phyloP scores from a whole-genome alignment of 257 asterid genomes.

The Solanum boliviense region DNA sequence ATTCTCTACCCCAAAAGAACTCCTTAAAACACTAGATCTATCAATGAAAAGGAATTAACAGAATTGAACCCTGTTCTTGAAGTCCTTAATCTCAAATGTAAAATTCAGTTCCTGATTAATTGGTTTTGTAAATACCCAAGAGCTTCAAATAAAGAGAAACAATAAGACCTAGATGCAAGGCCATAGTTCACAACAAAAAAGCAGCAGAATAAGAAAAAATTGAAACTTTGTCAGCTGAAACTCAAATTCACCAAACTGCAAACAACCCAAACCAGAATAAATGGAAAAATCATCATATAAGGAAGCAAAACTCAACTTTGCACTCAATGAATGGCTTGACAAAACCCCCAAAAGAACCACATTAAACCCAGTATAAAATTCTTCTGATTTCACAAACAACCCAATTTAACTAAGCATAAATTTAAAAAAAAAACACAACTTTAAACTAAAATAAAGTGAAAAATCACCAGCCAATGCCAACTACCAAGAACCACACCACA shows the following conservation, averaged over 20 bases:
- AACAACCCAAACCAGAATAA: neutral
- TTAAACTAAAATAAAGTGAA: neutral
- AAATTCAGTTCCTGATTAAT: neutral
- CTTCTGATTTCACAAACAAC: neutral
- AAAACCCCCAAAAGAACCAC: neutral
- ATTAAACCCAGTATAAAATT: neutral
- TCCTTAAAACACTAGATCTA: slow-evolving; percentile 6
- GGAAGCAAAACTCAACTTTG: neutral
- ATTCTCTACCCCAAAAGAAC: neutral
- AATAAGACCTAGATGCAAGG: neutral
- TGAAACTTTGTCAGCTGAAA: neutral
- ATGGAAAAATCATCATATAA: neutral
- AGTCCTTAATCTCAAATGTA: neutral
- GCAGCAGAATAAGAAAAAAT: neutral
- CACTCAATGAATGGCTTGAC: neutral
- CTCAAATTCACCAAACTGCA: neutral
- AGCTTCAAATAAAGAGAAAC: neutral
- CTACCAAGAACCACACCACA: slow-evolving; percentile 40
- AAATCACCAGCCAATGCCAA: slow-evolving; percentile 90
- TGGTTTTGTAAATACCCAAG: neutral
- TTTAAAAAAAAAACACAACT: neutral
- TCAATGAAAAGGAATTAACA: neutral
- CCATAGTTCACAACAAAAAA: neutral
- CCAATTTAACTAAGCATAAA: neutral
- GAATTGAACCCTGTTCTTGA: neutral